These are phyloP conservation scores for Capillidium heterosporum DNA, from an alignment of 371 early-diverging fungal genomes.

Conservation along the genomic window DNA sequence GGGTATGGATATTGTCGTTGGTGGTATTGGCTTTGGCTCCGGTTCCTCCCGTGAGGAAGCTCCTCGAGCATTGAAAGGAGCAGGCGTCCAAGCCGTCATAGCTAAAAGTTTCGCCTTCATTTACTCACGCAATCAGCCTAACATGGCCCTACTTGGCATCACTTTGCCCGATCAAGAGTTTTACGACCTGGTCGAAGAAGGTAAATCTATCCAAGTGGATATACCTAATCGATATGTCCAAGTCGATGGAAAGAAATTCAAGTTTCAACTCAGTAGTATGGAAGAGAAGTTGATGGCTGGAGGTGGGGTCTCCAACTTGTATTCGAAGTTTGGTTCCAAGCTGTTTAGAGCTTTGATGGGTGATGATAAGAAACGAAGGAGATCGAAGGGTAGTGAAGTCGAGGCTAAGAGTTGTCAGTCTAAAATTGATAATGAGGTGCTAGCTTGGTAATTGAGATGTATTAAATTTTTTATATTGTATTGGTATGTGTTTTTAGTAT, in stretches of 20 bases:
- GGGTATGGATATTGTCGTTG: constrained; percentile 45
- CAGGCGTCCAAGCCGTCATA: constrained; percentile 48
- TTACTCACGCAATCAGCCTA: constrained; percentile 41
- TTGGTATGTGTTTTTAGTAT: too few relatives aligned
- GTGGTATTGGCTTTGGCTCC: constrained; percentile 45
- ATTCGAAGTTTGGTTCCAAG: constrained; percentile 43
- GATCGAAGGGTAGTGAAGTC: background rate
- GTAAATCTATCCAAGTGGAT: constrained; percentile 34
- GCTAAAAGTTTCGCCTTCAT: constrained; percentile 49
- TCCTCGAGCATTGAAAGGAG: constrained; percentile 48
- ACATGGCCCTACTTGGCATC: constrained; percentile 58
- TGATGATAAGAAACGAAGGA: background rate
- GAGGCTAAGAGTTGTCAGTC: background rate
- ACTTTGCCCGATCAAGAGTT: constrained; percentile 40
- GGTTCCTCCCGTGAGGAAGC: constrained; percentile 62
- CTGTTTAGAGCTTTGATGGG: constrained; percentile 44
- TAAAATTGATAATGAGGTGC: background rate
- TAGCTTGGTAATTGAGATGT: constrained; percentile 1
- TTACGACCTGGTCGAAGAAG: constrained; percentile 47
- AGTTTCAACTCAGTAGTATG: constrained; percentile 35
- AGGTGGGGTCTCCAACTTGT: constrained; percentile 59
- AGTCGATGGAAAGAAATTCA: constrained; percentile 23
- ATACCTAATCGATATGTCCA: constrained; percentile 35
- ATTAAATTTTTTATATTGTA: background rate
- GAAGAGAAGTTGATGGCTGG: constrained; percentile 55